These are phyloP conservation scores for Tulasnella sp. DNA, from an alignment of 768 basidiomycete species.

Conservation along the genomic window DNA sequence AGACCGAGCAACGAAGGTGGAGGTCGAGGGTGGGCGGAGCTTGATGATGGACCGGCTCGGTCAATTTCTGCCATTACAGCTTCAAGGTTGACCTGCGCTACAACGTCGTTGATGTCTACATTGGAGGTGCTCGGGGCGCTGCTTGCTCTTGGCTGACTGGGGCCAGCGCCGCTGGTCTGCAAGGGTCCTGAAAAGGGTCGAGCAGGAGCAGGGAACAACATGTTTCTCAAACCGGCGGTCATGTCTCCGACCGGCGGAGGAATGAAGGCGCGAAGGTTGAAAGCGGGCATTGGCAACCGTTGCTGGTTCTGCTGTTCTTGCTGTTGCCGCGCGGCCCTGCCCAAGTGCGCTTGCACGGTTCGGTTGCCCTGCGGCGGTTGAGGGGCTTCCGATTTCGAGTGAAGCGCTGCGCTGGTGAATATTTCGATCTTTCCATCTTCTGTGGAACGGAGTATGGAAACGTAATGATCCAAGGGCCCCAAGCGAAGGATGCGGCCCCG, in stretches of 20 bases:
- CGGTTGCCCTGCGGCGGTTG: conserved; percentile 4
- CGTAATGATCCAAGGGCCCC: conserved; percentile 14
- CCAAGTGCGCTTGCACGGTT: background rate
- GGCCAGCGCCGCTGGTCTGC: background rate
- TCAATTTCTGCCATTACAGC: background rate
- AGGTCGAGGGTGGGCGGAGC: conserved; percentile 39
- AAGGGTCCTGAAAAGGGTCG: background rate
- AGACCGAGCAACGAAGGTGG: background rate
- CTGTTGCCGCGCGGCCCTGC: conserved; percentile 12
- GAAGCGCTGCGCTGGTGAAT: conserved; percentile 24
- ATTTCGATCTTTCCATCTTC: conserved; percentile 30
- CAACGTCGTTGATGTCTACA: background rate
- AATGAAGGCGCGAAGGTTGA: background rate
- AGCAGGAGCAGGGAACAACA: conserved; percentile 8
- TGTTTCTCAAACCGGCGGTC: background rate
- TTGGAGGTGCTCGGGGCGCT: background rate
- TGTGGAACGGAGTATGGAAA: conserved; percentile 24
- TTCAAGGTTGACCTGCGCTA: background rate
- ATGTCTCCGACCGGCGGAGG: background rate
- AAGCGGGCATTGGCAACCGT: conserved; percentile 3
- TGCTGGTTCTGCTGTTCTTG: conserved; percentile 15
- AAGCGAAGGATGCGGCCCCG: conserved; percentile 12
- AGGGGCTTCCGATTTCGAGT: conserved; percentile 15
- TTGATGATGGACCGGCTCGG: background rate
- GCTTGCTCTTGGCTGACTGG: background rate